These are phyloP conservation scores for Saccharomycopsis sp. DNA, from an alignment of 805 yeast species.

Conservation along the genomic window DNA sequence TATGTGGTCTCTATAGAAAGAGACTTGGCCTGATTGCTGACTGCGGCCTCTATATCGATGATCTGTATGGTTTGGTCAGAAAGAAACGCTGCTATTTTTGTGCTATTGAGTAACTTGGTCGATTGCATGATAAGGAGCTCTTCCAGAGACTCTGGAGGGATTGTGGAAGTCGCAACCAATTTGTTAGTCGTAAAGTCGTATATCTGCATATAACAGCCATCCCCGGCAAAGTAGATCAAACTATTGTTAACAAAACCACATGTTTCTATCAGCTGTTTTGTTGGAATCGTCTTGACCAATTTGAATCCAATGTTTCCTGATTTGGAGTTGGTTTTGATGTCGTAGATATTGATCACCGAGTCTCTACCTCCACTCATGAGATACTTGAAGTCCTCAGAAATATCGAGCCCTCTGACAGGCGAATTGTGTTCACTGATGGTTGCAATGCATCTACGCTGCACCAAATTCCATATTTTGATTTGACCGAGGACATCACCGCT, in stretches of 20 bases:
- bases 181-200: constrained; percentile 50
- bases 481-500: constrained; percentile 59
- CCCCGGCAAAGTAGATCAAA: constrained; percentile 59
- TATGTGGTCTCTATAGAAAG: constrained; percentile 47
- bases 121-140: constrained; percentile 55
- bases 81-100: constrained; percentile 38
- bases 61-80: constrained; percentile 81
- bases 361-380: constrained; percentile 89
- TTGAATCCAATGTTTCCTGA: constrained; percentile 29
- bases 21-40: constrained; percentile 25
- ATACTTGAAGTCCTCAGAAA: constrained; percentile 43
- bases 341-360: constrained; percentile 58
- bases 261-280: constrained; percentile 64
- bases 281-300: constrained; percentile 61
- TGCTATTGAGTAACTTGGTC: background rate
- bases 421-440: constrained; percentile 68
- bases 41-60: constrained; percentile 32
- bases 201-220: constrained; percentile 57
- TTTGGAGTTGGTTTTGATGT: constrained; percentile 35
- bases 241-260: constrained; percentile 47
- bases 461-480: constrained; percentile 57
- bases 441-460: constrained; percentile 59
- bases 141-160: constrained; percentile 56
- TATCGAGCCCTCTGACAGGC: constrained; percentile 81
- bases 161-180: constrained; percentile 32